Base-by-base conservation (phyloP, 768 basidiomycete genomes). In the Termitomyces sp. region DNA sequence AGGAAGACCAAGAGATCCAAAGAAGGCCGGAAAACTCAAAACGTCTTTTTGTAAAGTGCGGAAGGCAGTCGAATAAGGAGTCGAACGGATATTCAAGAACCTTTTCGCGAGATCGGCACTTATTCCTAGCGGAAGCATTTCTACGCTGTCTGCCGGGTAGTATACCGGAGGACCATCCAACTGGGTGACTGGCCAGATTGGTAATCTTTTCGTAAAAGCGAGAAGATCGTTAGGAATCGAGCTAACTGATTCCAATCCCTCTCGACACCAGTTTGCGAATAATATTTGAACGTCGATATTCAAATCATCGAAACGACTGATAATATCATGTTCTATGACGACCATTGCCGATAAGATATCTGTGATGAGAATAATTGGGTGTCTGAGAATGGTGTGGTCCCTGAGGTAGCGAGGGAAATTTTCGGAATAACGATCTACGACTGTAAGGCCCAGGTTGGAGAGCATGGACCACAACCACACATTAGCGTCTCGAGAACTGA, bases 191-290 rank as follows among this genome's bases (percentile, higher is more conserved):
- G 75, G 74, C 57, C 57, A 58, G 24, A 58, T 42, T 19, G 52
- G 57, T 44, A 77, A 65, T n/a, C 42, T 46, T 28, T 46, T 58
- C 2, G 68, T 71, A 38, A 21, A 62, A 54, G 7, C 41, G 26
- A 12, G 65, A 51, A 48, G 41, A 14, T 32, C 53, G 47, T 17
- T 61, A 51, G 22, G 41, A 40, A 44, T 50, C 26, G 2, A 21
- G 12, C 24, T 67, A 17, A 11, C 17, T 7, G 30, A 10, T 48
- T 30, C 46, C 17, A 60, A 60, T 9, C 62, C 60, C 0, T n/a
- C 35, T 7, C 68, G 62, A 34, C 66, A 62, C 74, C 75, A 76
- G 22, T 56, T 43, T 10, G 70, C 68, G 60, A 77, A 68, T 5
- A 46, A 41, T 7, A 43, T 43, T 45, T 24, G 41, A 42, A 14